Conservation (phyloP, 306 rosid genomes). For the Prosopis cineraria region DNA sequence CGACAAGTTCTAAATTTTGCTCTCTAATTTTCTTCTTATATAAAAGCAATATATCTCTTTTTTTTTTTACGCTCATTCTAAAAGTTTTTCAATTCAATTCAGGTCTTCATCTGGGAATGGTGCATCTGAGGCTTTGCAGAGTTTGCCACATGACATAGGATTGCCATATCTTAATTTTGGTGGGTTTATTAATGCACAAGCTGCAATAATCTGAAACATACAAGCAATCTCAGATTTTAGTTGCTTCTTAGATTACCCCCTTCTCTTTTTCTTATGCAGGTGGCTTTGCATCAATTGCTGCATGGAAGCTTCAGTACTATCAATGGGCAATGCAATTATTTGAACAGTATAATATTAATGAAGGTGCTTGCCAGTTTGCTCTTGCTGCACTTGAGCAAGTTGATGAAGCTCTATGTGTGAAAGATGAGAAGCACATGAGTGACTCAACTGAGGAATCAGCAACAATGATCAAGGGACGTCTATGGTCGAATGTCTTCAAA, state of each 20-base stretch:
- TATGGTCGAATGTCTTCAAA: slow-evolving; percentile 95
- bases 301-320: slow-evolving; percentile 84
- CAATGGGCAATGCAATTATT: slow-evolving; percentile 95
- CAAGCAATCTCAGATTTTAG: slow-evolving; percentile 1
- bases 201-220: slow-evolving; percentile 27
- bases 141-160: slow-evolving; percentile 68
- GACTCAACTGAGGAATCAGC: slow-evolving; percentile 62
- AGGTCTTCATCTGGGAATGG: slow-evolving; percentile 88
- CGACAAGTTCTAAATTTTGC: neutral
- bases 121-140: slow-evolving; percentile 77
- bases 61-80: too few relatives aligned
- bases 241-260: neutral
- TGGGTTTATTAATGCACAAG: slow-evolving; percentile 47
- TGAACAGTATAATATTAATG: slow-evolving; percentile 80
- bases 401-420: slow-evolving; percentile 63
- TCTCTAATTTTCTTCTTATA: neutral
- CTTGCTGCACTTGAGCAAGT: slow-evolving; percentile 98
- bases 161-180: slow-evolving; percentile 60
- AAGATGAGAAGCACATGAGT: slow-evolving; percentile 38
- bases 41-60: neutral
- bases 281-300: slow-evolving; percentile 56
- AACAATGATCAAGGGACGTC: slow-evolving; percentile 72
- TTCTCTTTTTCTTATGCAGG: slow-evolving; percentile 40
- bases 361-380: slow-evolving; percentile 95
- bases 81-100: slow-evolving; percentile 34